Evolutionary conservation across 345 rosid genomes (phyloP), one percentile per base, ranked within the genome.

Genomic region (Bruguiera gymnorhiza): DNA sequence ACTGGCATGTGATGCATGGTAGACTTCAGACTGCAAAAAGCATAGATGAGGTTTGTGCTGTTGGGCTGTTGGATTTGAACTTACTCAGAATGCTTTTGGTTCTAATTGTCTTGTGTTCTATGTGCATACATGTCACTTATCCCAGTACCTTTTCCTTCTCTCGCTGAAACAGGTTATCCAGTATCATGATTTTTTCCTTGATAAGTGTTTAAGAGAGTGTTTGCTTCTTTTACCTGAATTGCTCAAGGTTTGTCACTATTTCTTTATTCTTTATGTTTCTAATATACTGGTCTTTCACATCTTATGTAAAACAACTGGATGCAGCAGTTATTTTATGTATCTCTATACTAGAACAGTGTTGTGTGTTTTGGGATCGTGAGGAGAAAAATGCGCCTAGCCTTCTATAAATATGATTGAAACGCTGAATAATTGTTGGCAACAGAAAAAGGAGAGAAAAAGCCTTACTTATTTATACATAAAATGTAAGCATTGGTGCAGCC

Each of bases 191-290:
- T 83, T 87, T 80, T 94, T 94, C 84, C 98, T 94, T 69, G 90
- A 88, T 34, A 94, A 88, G 77, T 94, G 98, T 79, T 78, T 94
- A 64, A 85, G 89, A 86, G 98, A 91, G 78, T 94, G 98, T 77
- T 79, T 94, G 81, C 98, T 94, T 80, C 97, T 89, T 83, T 88
- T 86, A 77, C 98, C 98, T 24, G 88, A 88, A 65, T 78, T 94
- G 67, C 89, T 94, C 67, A 83, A 91, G 98, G 98, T 94, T 79
- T 75, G 83, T 68, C 54, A 10, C 75, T 60, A 39, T 61, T 31
- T 60, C 56, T n/a, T 43, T 54, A 60, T 43, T 65, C 50, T 26
- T 5, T 11, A 43, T 11, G 15, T 3, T 43, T 43, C 18, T 3
- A 43, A 43, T 18, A 43, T 43, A 43, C 50, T 13, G 50, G 50